Evolutionary conservation across 2,329 filamentous ascomycete genomes (phyloP).

Genomic region (Fusarium humuli): DNA sequence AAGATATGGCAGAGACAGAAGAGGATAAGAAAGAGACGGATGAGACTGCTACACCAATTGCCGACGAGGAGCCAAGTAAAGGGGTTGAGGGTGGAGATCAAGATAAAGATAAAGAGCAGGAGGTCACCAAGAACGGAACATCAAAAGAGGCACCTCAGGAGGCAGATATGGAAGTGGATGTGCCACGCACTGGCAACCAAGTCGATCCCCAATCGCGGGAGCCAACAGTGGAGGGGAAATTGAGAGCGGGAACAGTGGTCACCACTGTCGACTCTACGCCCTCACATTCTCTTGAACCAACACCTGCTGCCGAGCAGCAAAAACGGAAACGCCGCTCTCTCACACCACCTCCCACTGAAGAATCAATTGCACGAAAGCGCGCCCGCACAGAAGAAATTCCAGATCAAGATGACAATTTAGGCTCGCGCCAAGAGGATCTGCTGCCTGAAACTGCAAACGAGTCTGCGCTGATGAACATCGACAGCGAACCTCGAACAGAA

Average conservation of each 20-base stretch:
- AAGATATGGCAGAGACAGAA: constrained; percentile 2
- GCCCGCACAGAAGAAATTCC: constrained; percentile 56
- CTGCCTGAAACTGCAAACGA: constrained; percentile 13
- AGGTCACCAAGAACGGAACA: constrained; percentile 19
- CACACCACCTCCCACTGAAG: constrained; percentile 67
- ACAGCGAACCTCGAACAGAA: constrained; percentile 18
- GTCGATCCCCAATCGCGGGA: constrained; percentile 19
- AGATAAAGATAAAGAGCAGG: constrained; percentile 5
- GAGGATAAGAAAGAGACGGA: constrained; percentile 2
- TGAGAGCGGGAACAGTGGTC: constrained; percentile 19
- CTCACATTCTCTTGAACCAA: constrained; percentile 20
- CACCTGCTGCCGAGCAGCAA: constrained; percentile 53
- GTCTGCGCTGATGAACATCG: constrained; percentile 27
- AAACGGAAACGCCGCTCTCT: constrained; percentile 76
- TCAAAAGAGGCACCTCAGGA: constrained; percentile 10
- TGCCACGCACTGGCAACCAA: constrained; percentile 17
- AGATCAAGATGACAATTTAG: constrained; percentile 15
- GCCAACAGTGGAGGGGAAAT: constrained; percentile 18
- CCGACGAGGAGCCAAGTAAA: constrained; percentile 13
- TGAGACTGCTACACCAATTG: not conserved
- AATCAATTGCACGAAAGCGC: constrained; percentile 67
- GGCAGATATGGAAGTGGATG: not conserved
- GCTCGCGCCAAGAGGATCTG: constrained; percentile 28
- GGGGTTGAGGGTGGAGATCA: constrained; percentile 8
- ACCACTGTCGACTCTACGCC: constrained; percentile 22